These are phyloP conservation scores for Hemerocallis citrina DNA, from an alignment of 106 monocot genomes.

Conservation along the genomic window DNA sequence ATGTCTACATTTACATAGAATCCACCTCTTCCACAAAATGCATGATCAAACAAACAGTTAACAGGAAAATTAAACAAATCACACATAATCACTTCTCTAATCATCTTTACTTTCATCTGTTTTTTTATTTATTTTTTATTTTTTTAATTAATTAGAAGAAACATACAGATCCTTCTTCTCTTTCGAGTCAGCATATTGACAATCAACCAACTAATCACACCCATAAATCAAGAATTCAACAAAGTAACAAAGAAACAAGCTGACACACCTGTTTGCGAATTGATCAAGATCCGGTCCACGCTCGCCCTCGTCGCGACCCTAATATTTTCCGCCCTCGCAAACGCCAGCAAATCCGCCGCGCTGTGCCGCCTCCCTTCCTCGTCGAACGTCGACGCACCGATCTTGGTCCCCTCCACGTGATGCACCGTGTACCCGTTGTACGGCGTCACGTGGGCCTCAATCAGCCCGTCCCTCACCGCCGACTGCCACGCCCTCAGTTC, in stretches of 20 bases:
- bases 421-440: conserved; percentile 76
- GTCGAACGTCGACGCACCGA: conserved; percentile 78
- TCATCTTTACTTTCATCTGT: too few species aligned
- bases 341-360: conserved; percentile 69
- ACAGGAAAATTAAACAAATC: too few species aligned
- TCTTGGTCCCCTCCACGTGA: conserved; percentile 75
- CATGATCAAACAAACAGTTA: too few species aligned
- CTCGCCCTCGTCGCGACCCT: conserved; percentile 59
- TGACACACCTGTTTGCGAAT: conserved; percentile 8
- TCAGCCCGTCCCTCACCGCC: conserved; percentile 52
- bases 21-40: too few species aligned
- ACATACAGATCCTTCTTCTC: too few species aligned
- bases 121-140: too few species aligned
- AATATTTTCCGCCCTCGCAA: conserved; percentile 38
- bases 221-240: neutral
- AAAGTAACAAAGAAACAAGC: neutral
- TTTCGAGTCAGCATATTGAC: neutral
- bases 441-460: conserved; percentile 68
- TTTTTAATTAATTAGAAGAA: too few species aligned
- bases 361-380: conserved; percentile 44
- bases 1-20: too few species aligned
- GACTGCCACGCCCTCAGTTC: conserved; percentile 56
- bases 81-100: too few species aligned
- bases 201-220: neutral
- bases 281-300: conserved; percentile 59